A percentile compares a stretch with the other conserved stretches of the same genome.
Conservation (phyloP, 495 filamentous ascomycete species). For the Amphirosellinia nigrospora region DNA sequence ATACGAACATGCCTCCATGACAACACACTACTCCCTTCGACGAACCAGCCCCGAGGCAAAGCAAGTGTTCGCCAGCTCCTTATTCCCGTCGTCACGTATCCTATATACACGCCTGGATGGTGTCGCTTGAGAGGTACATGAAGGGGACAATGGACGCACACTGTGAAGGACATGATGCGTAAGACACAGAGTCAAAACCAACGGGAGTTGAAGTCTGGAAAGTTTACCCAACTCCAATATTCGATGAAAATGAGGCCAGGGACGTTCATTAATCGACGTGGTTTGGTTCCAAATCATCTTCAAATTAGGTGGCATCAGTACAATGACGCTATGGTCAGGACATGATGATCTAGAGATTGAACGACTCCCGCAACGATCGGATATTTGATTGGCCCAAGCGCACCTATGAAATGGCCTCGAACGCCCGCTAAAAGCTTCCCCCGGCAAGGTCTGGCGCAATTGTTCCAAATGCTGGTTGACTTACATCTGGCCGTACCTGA, state of each 20-base stretch:
- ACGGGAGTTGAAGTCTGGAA: conserved; percentile 2
- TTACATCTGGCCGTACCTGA: conserved; percentile 17
- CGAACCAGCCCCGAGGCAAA: not conserved
- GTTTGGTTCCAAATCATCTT: conserved; percentile 5
- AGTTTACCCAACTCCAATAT: conserved; percentile 8
- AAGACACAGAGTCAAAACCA: not conserved
- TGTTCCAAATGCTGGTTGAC: conserved; percentile 5
- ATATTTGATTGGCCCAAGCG: not conserved
- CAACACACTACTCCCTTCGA: not conserved
- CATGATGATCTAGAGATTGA: conserved; percentile 11
- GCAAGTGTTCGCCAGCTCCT: not conserved
- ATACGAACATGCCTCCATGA: conserved; percentile 2
- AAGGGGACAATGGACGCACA: conserved; percentile 10
- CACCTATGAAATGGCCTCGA: conserved; percentile 7
- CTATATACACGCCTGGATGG: conserved; percentile 11
- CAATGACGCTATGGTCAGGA: not conserved
- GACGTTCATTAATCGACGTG: not conserved
- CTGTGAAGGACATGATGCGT: conserved; percentile 13
- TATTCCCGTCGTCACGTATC: not conserved
- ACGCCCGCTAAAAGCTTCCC: not conserved
- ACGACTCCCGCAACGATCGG: conserved; percentile 12
- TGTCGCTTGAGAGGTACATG: conserved; percentile 8
- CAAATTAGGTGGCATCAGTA: not conserved
- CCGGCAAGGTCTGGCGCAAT: conserved; percentile 20
- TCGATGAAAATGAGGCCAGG: conserved; percentile 9